phyloP scores from a whole-genome alignment of 176 grass and related monocot genomes.

The Lolium multiflorum region DNA sequence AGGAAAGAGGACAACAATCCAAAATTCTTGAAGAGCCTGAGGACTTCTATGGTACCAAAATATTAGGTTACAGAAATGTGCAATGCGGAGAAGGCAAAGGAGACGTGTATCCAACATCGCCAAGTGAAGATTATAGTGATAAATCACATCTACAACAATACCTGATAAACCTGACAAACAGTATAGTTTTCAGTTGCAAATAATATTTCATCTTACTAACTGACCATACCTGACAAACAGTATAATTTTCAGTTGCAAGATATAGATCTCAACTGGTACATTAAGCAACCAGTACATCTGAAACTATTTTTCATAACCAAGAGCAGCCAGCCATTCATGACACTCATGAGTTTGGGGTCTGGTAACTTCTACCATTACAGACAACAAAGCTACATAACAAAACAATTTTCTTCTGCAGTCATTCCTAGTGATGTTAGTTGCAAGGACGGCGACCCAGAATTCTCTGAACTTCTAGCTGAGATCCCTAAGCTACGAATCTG shows the following conservation, averaged over 20 bases:
- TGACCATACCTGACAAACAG: neutral
- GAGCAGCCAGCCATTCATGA: neutral
- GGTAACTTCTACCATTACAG: neutral
- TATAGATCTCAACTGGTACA: neutral
- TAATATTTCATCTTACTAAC: neutral
- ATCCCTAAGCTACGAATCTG: neutral
- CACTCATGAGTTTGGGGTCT: neutral
- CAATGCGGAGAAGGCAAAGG: no score
- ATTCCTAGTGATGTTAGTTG: neutral
- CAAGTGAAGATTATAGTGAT: no score
- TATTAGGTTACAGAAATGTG: no score
- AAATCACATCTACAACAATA: neutral
- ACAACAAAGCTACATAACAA: neutral
- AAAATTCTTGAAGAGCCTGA: neutral
- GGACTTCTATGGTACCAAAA: no score
- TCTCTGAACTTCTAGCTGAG: neutral
- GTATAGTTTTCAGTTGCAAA: no score
- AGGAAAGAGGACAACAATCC: no score
- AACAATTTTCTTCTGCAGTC: neutral
- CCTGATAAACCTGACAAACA: no score
- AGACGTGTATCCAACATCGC: no score
- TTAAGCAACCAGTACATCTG: neutral
- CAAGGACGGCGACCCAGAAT: neutral
- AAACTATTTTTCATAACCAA: neutral
- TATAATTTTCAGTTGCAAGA: neutral